Conservation (phyloP, 1,139 yeast species). For the Groenewaldozyma auringiensis region DNA sequence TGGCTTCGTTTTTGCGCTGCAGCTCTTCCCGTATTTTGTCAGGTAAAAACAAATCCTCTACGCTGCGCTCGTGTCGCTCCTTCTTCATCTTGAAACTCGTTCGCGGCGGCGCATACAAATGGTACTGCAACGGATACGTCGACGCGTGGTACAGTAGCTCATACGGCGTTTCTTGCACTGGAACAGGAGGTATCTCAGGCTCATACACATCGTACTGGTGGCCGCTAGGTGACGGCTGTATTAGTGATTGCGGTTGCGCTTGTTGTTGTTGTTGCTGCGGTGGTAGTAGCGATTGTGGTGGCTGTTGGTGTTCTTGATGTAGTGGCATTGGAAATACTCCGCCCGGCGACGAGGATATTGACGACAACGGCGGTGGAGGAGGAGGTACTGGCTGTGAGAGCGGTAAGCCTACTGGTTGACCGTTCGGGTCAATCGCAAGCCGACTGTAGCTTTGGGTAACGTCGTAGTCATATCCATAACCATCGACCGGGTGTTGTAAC, state of each 20-base stretch:
- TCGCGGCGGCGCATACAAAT: constrained; percentile 67
- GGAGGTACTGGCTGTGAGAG: not conserved
- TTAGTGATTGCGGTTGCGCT: too few relatives aligned
- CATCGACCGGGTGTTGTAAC: not conserved
- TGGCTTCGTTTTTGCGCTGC: constrained; percentile 71
- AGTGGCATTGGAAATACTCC: not conserved
- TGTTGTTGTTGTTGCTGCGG: too few relatives aligned
- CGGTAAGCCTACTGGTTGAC: too few relatives aligned
- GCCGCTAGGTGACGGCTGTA: not conserved
- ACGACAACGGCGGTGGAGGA: not conserved
- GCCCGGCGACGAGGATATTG: not conserved
- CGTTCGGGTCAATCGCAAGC: not conserved
- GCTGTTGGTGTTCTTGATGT: too few relatives aligned
- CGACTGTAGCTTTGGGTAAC: not conserved
- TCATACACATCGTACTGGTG: not conserved
- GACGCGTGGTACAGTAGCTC: constrained; percentile 19
- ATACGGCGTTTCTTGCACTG: not conserved
- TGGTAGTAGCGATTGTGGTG: too few relatives aligned
- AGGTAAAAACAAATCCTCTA: constrained; percentile 63
- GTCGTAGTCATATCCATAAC: not conserved
- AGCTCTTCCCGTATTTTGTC: constrained; percentile 64
- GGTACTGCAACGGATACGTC: constrained; percentile 67
- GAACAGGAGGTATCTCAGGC: not conserved
- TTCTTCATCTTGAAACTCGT: constrained; percentile 37
- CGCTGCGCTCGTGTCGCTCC: constrained; percentile 51